Base-by-base conservation (phyloP, 1,284 basidiomycete genomes). In the Ganoderma resinaceum region DNA sequence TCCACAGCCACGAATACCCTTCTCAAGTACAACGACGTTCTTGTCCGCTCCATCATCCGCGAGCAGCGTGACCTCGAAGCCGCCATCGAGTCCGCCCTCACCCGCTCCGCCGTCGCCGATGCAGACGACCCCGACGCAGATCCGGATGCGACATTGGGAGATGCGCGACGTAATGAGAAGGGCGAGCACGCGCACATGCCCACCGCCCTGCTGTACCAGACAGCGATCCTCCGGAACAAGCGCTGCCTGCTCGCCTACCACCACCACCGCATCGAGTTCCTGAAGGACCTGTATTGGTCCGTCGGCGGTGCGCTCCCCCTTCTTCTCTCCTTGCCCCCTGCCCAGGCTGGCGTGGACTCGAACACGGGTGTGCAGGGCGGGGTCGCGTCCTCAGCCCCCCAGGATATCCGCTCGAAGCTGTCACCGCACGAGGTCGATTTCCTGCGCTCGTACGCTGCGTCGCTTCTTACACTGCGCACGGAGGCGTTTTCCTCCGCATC, bases 241-340 rank as follows among this genome's bases (percentile, higher is more conserved):
- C 92, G 97, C 18, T 96, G 95, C 78, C 85, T 99, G 8, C 88
- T 98, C 43, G 95, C 95, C 1, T 99, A 99, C 81, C 95, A 98
- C 78, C 83, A 88, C 37, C 92, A 95, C 78, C 89, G 97, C 38
- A 81, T 95, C 53, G 92, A 95, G 75, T 90, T 90, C 67, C 88
- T 99, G 65, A 88, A 91, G 73, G 90, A 93, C 75, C 86, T 94
- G 81, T 97, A 95, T 81, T 98, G 97, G 96, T 83, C 89, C n/a
- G 88, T 90, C 16, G 96, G 95, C n/a, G 96, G 95, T n/a, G 92
- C 94, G 2, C 82, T 98, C 2, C 92, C 94, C 0, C 92, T 95
- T 70, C 85, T 97, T n/a, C 87, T 98, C 52, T 88, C 89, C 53
- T 88, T 91, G 37, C 68, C 76, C 78, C 85, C 68, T 16, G 71